Evolutionary conservation across 2,329 filamentous ascomycete species (phyloP).

Genomic region (Sarocladium brachiariae): DNA sequence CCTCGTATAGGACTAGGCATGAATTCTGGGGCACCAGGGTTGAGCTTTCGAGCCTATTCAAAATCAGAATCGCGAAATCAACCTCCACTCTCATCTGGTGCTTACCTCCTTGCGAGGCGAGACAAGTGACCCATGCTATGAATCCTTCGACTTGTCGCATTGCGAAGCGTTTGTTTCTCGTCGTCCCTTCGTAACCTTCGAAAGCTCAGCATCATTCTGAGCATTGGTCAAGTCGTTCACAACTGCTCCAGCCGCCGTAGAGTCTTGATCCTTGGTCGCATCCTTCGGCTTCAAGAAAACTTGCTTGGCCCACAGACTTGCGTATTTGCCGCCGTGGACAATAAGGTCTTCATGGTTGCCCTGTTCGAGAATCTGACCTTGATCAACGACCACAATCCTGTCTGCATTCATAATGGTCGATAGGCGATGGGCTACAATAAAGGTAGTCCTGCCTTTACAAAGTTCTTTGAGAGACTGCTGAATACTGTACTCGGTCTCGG

Average conservation of each 20-base stretch:
- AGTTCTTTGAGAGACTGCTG: conserved; percentile 53
- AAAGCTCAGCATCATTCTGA: conserved; percentile 26
- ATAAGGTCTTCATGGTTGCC: conserved; percentile 56
- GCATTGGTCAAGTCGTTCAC: conserved; percentile 32
- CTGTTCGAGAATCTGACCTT: conserved; percentile 56
- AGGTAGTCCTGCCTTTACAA: conserved; percentile 56
- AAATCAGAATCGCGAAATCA: neutral
- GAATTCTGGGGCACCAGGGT: conserved; percentile 49
- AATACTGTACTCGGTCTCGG: conserved; percentile 61
- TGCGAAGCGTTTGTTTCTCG: conserved; percentile 11
- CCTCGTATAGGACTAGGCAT: conserved; percentile 29
- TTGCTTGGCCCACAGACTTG: conserved; percentile 59
- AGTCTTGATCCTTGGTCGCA: neutral
- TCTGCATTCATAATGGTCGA: conserved; percentile 67
- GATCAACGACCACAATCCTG: conserved; percentile 57
- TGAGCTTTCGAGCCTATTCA: conserved; percentile 30
- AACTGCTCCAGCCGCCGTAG: neutral
- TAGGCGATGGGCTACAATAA: conserved; percentile 62
- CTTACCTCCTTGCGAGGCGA: conserved; percentile 42
- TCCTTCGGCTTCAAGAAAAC: conserved; percentile 46
- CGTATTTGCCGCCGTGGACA: conserved; percentile 52
- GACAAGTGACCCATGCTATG: neutral
- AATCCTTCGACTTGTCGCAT: neutral
- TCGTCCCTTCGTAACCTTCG: conserved; percentile 16
- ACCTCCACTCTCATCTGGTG: neutral